These are phyloP conservation scores for Exidia glandulosa DNA, from an alignment of 768 basidiomycete species.

Conservation along the genomic window DNA sequence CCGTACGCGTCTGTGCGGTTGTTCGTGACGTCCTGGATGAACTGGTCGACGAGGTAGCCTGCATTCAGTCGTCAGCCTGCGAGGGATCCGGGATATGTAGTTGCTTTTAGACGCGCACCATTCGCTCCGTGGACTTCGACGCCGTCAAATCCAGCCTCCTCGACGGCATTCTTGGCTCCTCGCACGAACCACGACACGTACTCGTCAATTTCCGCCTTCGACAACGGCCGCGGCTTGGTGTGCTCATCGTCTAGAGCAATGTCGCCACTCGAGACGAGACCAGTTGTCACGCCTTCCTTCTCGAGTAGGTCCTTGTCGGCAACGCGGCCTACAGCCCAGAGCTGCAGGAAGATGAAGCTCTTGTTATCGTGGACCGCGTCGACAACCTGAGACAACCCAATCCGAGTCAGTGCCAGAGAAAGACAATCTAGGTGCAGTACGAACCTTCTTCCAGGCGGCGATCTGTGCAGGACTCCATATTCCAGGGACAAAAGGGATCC, in stretches of 20 bases:
- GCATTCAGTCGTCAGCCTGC: too few species aligned
- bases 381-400: slow-evolving; percentile 37
- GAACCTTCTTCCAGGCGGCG: slow-evolving; percentile 40
- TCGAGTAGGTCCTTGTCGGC: too few species aligned
- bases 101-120: slow-evolving; percentile 18
- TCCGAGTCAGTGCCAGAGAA: neutral
- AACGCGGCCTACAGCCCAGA: slow-evolving; percentile 45
- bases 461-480: slow-evolving; percentile 55
- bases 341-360: slow-evolving; percentile 41
- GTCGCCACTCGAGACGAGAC: neutral
- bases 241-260: too few species aligned
- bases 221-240: slow-evolving; percentile 30
- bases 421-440: too few species aligned
- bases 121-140: slow-evolving; percentile 25
- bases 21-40: slow-evolving; percentile 47
- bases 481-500: slow-evolving; percentile 39
- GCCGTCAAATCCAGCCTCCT: slow-evolving; percentile 54
- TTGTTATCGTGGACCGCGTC: slow-evolving; percentile 45
- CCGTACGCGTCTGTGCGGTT: slow-evolving; percentile 62
- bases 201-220: slow-evolving; percentile 36
- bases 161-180: slow-evolving; percentile 44
- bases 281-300: neutral
- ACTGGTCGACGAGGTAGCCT: slow-evolving; percentile 47
- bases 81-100: too few species aligned
- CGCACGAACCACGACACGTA: slow-evolving; percentile 38